Evolutionary conservation across 2,329 filamentous ascomycete genomes (phyloP).

Genomic region (Microdochium nivale): DNA sequence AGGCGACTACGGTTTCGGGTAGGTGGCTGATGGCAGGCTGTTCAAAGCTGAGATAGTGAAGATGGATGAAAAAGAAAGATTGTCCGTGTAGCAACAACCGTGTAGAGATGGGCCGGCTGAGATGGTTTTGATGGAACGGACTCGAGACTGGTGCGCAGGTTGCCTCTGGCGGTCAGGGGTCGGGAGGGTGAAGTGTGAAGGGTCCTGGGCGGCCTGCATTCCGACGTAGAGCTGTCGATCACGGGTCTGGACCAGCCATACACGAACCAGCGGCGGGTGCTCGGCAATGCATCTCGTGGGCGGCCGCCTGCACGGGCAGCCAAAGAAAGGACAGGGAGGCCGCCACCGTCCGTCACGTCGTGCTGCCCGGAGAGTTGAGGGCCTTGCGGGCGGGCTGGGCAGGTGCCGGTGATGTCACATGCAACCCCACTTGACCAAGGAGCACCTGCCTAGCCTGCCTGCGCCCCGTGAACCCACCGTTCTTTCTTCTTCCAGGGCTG

Average conservation of each 20-base stretch:
- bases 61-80: too few relatives aligned
- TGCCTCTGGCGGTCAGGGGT: neutral
- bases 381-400: neutral
- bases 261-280: neutral
- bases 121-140: too few relatives aligned
- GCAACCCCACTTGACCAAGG: neutral
- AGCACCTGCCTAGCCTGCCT: too few relatives aligned
- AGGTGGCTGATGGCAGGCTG: too few relatives aligned
- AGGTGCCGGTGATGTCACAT: constrained; percentile 1
- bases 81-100: too few relatives aligned
- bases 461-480: too few relatives aligned
- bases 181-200: neutral
- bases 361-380: too few relatives aligned
- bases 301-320: neutral
- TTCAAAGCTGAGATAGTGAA: too few relatives aligned
- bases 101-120: too few relatives aligned
- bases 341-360: neutral
- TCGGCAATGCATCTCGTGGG: neutral
- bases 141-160: neutral
- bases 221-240: neutral
- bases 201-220: neutral
- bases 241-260: neutral
- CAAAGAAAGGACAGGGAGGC: neutral
- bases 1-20: too few relatives aligned
- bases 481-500: too few relatives aligned